These are phyloP conservation scores for Orbilia quercus DNA, from an alignment of 2,329 filamentous ascomycete genomes.

Conservation along the genomic window DNA sequence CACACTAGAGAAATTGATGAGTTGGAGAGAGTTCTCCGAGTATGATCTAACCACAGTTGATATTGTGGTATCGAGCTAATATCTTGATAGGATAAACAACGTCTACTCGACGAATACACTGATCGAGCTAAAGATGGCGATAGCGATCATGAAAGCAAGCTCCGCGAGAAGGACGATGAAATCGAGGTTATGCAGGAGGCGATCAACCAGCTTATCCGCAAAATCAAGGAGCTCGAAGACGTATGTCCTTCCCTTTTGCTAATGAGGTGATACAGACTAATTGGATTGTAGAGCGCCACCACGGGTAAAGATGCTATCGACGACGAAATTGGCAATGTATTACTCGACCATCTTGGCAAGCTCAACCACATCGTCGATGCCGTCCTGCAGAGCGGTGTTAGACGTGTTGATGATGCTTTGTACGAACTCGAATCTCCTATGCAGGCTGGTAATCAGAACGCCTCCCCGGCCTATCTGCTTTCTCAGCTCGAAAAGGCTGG, in stretches of 20 bases:
- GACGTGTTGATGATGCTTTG: constrained; percentile 92
- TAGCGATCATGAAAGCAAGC: constrained; percentile 83
- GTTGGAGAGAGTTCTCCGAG: constrained; percentile 85
- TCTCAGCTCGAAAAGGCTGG: constrained; percentile 98
- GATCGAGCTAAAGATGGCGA: constrained; percentile 81
- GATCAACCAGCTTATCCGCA: constrained; percentile 94
- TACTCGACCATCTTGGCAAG: constrained; percentile 86
- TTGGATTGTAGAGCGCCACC: constrained; percentile 68
- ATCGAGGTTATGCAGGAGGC: constrained; percentile 97
- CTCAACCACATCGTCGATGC: constrained; percentile 98
- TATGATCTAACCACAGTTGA: constrained; percentile 59
- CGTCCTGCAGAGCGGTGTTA: constrained; percentile 89
- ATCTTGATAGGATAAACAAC: constrained; percentile 78
- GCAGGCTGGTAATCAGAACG: constrained; percentile 98
- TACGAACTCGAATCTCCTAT: constrained; percentile 98
- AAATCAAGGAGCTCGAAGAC: constrained; percentile 85
- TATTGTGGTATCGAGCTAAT: constrained; percentile 45
- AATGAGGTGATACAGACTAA: constrained; percentile 8
- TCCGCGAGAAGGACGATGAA: constrained; percentile 96
- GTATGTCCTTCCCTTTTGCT: constrained; percentile 61
- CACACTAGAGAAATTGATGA: constrained; percentile 98
- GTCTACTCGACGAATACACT: constrained; percentile 84
- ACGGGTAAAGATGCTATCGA: constrained; percentile 72
- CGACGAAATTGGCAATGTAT: constrained; percentile 87
- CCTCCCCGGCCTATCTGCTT: constrained; percentile 90